phyloP scores from a whole-genome alignment of 805 yeast species.

The Lipomyces yamanashiensis region DNA sequence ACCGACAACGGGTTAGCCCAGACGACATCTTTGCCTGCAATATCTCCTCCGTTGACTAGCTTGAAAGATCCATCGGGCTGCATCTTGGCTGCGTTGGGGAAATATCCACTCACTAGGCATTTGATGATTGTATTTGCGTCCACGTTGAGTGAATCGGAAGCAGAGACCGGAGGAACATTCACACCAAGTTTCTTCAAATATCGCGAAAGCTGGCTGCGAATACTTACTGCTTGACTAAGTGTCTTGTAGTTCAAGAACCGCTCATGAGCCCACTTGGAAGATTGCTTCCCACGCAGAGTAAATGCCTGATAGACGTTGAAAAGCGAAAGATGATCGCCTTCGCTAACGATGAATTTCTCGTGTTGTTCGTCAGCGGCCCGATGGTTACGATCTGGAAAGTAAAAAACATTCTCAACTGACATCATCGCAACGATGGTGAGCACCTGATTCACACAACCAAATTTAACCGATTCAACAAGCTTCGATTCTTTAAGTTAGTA shows the following conservation, averaged over 20 bases:
- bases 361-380: constrained; percentile 68
- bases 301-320: constrained; percentile 51
- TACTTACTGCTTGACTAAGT: constrained; percentile 65
- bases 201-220: constrained; percentile 59
- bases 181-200: constrained; percentile 24
- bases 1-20: constrained; percentile 37
- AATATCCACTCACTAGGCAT: constrained; percentile 35
- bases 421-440: constrained; percentile 76
- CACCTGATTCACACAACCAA: constrained; percentile 69
- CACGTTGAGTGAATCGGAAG: constrained; percentile 2
- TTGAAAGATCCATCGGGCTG: constrained; percentile 34
- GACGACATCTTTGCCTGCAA: constrained; percentile 10
- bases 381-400: constrained; percentile 67
- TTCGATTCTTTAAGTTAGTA: not conserved
- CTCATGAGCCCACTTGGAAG: constrained; percentile 66
- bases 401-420: constrained; percentile 73
- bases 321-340: constrained; percentile 81
- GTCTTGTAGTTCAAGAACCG: constrained; percentile 69
- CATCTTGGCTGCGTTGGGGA: constrained; percentile 33
- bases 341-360: constrained; percentile 68
- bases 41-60: constrained; percentile 23
- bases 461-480: constrained; percentile 55
- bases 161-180: not conserved
- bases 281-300: constrained; percentile 40
- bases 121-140: constrained; percentile 23